These are phyloP conservation scores for Kitagawia praeruptora DNA, from an alignment of 129 eudicot genomes.

Conservation along the genomic window DNA sequence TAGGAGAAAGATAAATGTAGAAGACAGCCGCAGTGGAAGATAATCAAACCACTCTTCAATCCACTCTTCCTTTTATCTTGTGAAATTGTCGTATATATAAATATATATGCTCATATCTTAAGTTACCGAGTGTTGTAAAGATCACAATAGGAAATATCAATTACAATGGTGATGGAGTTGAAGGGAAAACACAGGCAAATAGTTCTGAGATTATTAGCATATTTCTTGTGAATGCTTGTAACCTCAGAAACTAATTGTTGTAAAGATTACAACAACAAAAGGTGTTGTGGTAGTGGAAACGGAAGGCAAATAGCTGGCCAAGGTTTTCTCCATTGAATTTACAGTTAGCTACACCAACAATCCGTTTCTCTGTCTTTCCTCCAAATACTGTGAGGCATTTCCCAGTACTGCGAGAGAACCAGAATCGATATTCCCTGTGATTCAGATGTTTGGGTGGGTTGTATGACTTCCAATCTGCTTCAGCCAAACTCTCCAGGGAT, in stretches of 20 bases:
- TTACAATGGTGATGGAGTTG: conserved; percentile 51
- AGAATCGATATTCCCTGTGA: conserved; percentile 55
- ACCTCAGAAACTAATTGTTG: conserved; percentile 22
- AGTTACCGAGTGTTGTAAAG: conserved; percentile 20
- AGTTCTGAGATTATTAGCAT: conserved; percentile 36
- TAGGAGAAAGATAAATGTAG: background rate
- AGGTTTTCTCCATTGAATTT: conserved; percentile 52
- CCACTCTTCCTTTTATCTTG: background rate
- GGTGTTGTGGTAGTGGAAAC: conserved; percentile 55
- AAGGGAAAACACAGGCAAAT: conserved; percentile 45
- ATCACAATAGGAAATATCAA: conserved; percentile 37
- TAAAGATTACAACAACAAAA: conserved; percentile 54
- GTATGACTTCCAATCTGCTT: conserved; percentile 72
- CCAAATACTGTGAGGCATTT: conserved; percentile 65
- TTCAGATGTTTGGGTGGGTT: conserved; percentile 48
- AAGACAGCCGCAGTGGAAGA: background rate
- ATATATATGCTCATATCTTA: conserved; percentile 6
- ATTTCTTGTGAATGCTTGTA: background rate
- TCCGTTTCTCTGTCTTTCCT: conserved; percentile 43
- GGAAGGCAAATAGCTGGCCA: conserved; percentile 65
- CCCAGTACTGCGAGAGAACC: conserved; percentile 51
- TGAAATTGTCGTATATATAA: too few relatives aligned
- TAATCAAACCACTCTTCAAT: background rate
- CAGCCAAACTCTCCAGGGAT: conserved; percentile 38
- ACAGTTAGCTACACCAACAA: conserved; percentile 57